These are phyloP conservation scores for Monosporozyma unispora DNA, from an alignment of 805 yeast species.

Conservation along the genomic window DNA sequence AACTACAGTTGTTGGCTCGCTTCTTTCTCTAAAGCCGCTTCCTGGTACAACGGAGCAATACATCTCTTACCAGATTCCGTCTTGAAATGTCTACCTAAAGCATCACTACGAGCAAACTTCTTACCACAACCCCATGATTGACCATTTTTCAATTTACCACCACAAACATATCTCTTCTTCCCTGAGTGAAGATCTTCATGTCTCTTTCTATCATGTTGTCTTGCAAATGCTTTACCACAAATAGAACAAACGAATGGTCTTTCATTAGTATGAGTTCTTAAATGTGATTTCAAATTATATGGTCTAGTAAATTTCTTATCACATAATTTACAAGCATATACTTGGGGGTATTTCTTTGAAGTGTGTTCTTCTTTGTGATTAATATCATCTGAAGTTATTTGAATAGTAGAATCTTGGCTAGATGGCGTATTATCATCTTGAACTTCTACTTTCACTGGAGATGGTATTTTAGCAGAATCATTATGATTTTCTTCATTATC, in stretches of 20 bases:
- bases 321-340: constrained; percentile 66
- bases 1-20: neutral
- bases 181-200: constrained; percentile 74
- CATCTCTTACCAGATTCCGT: constrained; percentile 73
- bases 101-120: constrained; percentile 72
- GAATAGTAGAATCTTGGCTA: neutral
- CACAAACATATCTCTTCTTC: constrained; percentile 64
- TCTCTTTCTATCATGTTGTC: constrained; percentile 68
- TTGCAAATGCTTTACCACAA: constrained; percentile 76
- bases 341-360: constrained; percentile 19
- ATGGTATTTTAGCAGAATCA: neutral
- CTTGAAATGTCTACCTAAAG: constrained; percentile 67
- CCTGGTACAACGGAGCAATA: constrained; percentile 58
- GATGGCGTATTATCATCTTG: neutral
- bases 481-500: neutral
- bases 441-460: neutral
- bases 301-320: constrained; percentile 86
- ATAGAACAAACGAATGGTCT: constrained; percentile 63
- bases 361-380: constrained; percentile 4
- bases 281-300: constrained; percentile 83
- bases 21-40: constrained; percentile 28
- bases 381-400: constrained; percentile 9
- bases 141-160: constrained; percentile 53
- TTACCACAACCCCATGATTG: constrained; percentile 72
- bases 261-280: constrained; percentile 83